Evolutionary conservation across 306 rosid species (phyloP).

Genomic region (Quercus variabilis): DNA sequence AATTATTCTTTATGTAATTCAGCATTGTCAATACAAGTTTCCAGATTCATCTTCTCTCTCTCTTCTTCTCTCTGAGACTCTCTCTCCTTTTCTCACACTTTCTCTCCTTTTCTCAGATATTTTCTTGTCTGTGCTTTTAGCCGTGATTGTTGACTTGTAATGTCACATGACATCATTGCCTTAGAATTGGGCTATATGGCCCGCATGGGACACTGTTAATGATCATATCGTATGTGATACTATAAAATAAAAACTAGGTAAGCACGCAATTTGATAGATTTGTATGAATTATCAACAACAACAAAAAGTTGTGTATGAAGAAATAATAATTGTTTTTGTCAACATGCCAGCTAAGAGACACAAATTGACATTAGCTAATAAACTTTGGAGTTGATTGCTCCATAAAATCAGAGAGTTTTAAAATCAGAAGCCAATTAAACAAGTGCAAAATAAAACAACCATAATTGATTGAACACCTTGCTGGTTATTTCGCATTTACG

Average conservation of each 20-base stretch:
- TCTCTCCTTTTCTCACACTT: too few species aligned
- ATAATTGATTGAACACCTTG: background rate
- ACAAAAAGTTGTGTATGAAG: background rate
- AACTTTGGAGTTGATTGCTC: background rate
- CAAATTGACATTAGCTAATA: background rate
- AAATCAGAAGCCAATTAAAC: background rate
- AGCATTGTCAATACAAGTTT: too few species aligned
- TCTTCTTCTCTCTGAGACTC: too few species aligned
- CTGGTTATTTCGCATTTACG: background rate
- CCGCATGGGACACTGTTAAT: background rate
- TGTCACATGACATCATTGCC: background rate
- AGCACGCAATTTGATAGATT: background rate
- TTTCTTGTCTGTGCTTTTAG: too few species aligned
- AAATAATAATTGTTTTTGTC: background rate
- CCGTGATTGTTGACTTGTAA: too few species aligned
- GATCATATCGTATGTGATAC: background rate
- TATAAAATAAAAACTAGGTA: background rate
- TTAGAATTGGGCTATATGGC: background rate
- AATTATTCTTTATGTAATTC: too few species aligned
- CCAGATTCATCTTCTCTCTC: too few species aligned
- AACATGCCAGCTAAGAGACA: background rate
- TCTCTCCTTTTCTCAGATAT: too few species aligned
- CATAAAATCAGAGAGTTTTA: background rate
- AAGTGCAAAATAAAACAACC: background rate
- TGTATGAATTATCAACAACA: background rate